phyloP scores from a whole-genome alignment of 805 yeast genomes.

The Candida caryicola region DNA sequence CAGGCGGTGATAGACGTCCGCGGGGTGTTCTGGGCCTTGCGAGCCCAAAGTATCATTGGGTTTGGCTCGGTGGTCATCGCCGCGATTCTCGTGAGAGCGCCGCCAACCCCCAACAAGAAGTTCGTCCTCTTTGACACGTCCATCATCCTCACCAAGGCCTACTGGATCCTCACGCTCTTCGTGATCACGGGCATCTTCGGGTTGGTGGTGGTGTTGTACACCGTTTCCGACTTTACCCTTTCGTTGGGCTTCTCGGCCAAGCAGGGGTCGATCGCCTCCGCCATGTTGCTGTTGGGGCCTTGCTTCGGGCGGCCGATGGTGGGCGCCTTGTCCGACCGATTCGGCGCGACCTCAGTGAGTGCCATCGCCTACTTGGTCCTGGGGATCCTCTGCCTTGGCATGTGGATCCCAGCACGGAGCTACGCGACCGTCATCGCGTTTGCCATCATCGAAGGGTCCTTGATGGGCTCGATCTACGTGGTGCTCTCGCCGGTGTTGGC shows the following conservation, averaged over 20 bases:
- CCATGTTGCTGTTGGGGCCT: slow-evolving; percentile 40
- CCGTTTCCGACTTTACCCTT: slow-evolving; percentile 57
- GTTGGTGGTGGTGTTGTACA: slow-evolving; percentile 57
- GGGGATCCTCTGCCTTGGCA: slow-evolving; percentile 17
- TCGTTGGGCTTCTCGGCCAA: slow-evolving; percentile 54
- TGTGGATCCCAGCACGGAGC: slow-evolving; percentile 22
- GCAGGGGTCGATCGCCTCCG: slow-evolving; percentile 57
- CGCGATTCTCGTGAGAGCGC: slow-evolving; percentile 5
- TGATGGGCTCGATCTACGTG: slow-evolving; percentile 21
- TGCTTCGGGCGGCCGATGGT: slow-evolving; percentile 19
- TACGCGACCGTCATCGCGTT: slow-evolving; percentile 14
- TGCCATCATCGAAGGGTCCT: slow-evolving; percentile 14
- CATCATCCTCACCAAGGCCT: slow-evolving; percentile 39
- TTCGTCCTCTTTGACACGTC: slow-evolving; percentile 38
- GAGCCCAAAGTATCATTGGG: slow-evolving; percentile 45
- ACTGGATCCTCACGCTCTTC: slow-evolving; percentile 41
- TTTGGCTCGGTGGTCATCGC: slow-evolving; percentile 27
- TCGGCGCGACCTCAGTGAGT: slow-evolving; percentile 14
- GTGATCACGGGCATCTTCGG: slow-evolving; percentile 54
- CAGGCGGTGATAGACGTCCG: slow-evolving; percentile 37
- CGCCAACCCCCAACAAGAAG: slow-evolving; percentile 14
- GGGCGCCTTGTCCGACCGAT: slow-evolving; percentile 15
- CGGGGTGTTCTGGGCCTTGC: slow-evolving; percentile 48
- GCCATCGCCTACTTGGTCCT: slow-evolving; percentile 13
- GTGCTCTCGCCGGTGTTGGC: slow-evolving; percentile 17